These are phyloP conservation scores for Mortierella sp. DNA, from an alignment of 371 early-diverging fungal genomes.

Conservation along the genomic window DNA sequence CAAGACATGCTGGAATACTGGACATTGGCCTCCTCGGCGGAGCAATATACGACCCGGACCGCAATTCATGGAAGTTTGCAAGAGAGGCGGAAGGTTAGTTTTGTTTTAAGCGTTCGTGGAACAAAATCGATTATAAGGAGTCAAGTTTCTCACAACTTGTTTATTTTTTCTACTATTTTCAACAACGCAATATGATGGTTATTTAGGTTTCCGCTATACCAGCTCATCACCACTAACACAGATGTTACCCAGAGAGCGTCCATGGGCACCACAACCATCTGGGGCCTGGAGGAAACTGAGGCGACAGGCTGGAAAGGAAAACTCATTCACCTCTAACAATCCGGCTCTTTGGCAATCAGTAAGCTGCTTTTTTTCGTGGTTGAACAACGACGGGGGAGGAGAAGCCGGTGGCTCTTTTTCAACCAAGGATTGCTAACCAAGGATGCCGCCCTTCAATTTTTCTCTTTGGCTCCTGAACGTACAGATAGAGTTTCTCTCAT, in stretches of 20 bases:
- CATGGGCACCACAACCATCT: constrained; percentile 29
- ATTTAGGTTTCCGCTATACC: constrained; percentile 28
- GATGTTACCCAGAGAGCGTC: constrained; percentile 42
- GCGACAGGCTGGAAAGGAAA: not conserved
- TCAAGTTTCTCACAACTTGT: not conserved
- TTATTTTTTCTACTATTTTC: not conserved
- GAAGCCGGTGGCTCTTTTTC: too few relatives aligned
- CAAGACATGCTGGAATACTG: constrained; percentile 29
- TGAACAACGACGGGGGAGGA: too few relatives aligned
- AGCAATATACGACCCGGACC: constrained; percentile 22
- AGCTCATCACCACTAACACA: constrained; percentile 30
- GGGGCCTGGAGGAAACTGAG: not conserved
- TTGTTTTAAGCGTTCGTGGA: not conserved
- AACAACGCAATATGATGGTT: not conserved
- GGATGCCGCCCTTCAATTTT: too few relatives aligned
- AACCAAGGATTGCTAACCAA: too few relatives aligned
- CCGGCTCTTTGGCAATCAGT: not conserved
- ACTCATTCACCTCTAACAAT: not conserved
- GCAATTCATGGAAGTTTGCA: constrained; percentile 24
- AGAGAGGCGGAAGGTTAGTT: constrained; percentile 30
- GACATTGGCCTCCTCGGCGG: constrained; percentile 50
- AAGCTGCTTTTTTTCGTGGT: not conserved
- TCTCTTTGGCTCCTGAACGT: not conserved
- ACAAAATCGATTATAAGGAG: not conserved
- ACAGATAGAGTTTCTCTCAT: constrained; percentile 26